Base-by-base conservation (phyloP, 352 stramenopile species). In the Pythium coloratum region DNA sequence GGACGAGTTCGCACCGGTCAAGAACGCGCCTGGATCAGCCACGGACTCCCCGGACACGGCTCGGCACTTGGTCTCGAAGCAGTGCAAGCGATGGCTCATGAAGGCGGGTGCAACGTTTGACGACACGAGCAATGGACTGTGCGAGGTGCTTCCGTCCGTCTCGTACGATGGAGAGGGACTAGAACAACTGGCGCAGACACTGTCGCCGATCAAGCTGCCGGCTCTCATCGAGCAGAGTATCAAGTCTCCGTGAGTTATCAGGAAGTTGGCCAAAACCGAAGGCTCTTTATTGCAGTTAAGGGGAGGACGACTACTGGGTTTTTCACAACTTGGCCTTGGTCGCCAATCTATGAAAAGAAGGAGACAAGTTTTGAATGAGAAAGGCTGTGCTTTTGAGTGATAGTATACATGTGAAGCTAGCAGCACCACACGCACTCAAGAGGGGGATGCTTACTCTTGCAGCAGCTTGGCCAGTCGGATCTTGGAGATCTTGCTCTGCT, bases 1-100 rank as follows among this genome's bases (percentile, higher is more conserved):
- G 40, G 84, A 97, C 34, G 95, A 99, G 67, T 97, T 98, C 70
- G 76, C 85, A 47, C 85, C 90, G 18, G 89, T 98, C 0, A 98
- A 98, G 73, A 97, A 98, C 74, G 84, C 87, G 2, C 81, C 88
- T 44, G 90, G 86, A 9, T 67, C 62, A 16, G 62, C 71, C 6
- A 84, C 67, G 0, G 89, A 97, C 74, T 97, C 89, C 0, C 87
- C 89, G 6, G 80, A 96, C 44, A 92, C 83, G 26, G 90, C 89
- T 7, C 71, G 89, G 16, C 68, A 78, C 55, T 70, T 95, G 62
- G 61, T 96, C 16, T 85, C 70, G 0, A 61, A 76, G 49, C 76
- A 94, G 59, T 79, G 75, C 38, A 82, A 83, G 62, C 69, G 77
- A 18, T 97, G 89, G 90, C 65, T 95, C 28, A 18, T 69, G 12